A percentile compares a stretch with the other conserved stretches of the same genome.
phyloP scores from a whole-genome alignment of 1,139 yeast genomes.

The Yamadazyma songkhlaensis region DNA sequence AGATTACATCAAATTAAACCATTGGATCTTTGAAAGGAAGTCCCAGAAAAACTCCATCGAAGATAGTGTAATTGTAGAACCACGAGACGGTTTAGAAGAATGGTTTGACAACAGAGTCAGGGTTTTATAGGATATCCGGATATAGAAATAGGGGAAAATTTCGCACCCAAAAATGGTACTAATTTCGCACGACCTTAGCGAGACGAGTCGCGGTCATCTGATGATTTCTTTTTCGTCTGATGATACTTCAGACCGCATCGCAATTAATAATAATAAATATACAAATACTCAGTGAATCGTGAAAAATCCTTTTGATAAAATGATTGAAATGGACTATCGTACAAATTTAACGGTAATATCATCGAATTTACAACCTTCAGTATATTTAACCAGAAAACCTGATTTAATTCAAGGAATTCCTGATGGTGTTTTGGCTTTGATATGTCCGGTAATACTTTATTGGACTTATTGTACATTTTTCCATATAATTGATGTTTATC shows the following conservation, averaged over 20 bases:
- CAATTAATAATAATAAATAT: not conserved
- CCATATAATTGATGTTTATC: slow-evolving; percentile 68
- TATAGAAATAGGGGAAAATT: not conserved
- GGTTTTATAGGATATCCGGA: slow-evolving; percentile 6
- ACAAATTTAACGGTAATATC: slow-evolving; percentile 14
- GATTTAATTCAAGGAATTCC: slow-evolving; percentile 56
- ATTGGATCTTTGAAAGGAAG: slow-evolving; percentile 29
- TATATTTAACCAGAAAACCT: slow-evolving; percentile 23
- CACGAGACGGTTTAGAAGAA: slow-evolving; percentile 39
- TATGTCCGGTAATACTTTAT: slow-evolving; percentile 76
- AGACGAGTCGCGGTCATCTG: not conserved
- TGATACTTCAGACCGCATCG: slow-evolving; percentile 2
- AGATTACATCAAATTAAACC: slow-evolving; percentile 43
- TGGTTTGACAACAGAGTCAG: slow-evolving; percentile 39
- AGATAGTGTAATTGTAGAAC: slow-evolving; percentile 20
- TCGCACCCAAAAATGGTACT: not conserved
- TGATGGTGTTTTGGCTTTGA: slow-evolving; percentile 71
- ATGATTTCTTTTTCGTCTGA: slow-evolving; percentile 1
- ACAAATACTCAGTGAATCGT: not conserved
- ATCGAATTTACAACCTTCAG: slow-evolving; percentile 13
- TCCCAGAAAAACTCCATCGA: not conserved
- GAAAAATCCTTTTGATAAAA: not conserved
- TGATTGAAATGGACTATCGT: not conserved
- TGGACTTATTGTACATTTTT: slow-evolving; percentile 77
- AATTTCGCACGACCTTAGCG: not conserved